Percentiles rank a stretch among this genome's conserved stretches.
phyloP scores from a whole-genome alignment of 2,329 filamentous ascomycete genomes.

The Cytospora mali region DNA sequence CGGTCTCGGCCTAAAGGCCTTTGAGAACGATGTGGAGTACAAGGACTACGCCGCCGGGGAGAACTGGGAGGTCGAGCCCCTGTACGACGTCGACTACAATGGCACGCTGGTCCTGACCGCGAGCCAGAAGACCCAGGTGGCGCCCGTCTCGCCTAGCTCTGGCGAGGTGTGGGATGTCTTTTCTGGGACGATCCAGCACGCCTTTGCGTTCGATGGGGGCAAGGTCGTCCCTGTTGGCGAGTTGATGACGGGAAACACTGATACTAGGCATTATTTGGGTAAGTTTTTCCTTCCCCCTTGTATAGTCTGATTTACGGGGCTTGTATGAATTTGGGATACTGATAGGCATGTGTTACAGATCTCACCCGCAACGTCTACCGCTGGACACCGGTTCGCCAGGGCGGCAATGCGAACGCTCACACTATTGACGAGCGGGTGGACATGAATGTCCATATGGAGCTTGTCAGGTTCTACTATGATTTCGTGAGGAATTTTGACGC shows the following conservation, averaged over 20 bases:
- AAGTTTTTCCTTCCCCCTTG: not conserved
- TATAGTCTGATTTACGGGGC: not conserved
- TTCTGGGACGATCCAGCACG: constrained; percentile 36
- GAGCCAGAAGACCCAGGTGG: constrained; percentile 37
- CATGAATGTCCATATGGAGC: constrained; percentile 44
- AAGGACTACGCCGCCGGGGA: constrained; percentile 28
- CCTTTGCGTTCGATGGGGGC: constrained; percentile 38
- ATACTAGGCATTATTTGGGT: constrained; percentile 41
- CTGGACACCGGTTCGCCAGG: constrained; percentile 42
- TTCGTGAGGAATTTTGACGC: constrained; percentile 42
- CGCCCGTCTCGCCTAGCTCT: constrained; percentile 41
- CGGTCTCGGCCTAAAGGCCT: constrained; percentile 50
- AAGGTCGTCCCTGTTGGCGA: constrained; percentile 42
- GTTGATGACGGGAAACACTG: constrained; percentile 43
- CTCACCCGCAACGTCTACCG: constrained; percentile 43
- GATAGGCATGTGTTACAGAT: constrained; percentile 31
- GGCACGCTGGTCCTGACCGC: constrained; percentile 43
- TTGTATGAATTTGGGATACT: not conserved
- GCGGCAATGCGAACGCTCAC: constrained; percentile 38
- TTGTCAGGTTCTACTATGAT: constrained; percentile 43
- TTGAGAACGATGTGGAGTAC: constrained; percentile 44
- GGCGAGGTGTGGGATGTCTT: constrained; percentile 36
- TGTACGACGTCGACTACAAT: constrained; percentile 45
- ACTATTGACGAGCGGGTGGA: constrained; percentile 44
- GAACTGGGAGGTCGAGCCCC: constrained; percentile 32